Percentiles rank a stretch among this genome's conserved stretches.
Conservation (phyloP, 2,329 filamentous ascomycete species). For the Reticulascus tulasneorum region DNA sequence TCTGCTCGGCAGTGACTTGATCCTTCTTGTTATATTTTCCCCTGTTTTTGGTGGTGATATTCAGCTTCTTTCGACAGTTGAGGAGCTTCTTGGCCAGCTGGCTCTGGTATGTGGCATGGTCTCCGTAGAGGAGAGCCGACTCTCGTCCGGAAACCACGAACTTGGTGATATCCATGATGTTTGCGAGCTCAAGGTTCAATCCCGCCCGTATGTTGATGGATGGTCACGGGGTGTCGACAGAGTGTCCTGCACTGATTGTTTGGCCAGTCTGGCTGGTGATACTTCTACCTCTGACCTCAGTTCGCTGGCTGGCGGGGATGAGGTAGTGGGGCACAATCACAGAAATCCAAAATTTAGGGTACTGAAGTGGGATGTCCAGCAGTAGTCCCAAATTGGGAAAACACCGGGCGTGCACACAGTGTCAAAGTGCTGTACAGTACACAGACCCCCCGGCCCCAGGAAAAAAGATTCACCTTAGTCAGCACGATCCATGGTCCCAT, state of each 20-base stretch:
- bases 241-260: neutral
- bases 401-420: no score
- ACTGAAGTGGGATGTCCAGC: no score
- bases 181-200: neutral
- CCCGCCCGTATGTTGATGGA: no score
- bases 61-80: conserved; percentile 79
- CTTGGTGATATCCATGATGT: conserved; percentile 81
- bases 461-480: no score
- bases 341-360: no score
- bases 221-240: no score
- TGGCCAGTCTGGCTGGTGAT: conserved; percentile 5
- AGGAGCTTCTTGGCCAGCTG: conserved; percentile 78
- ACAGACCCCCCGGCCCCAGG: no score
- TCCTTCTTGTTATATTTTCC: conserved; percentile 76
- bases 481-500: no score
- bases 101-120: conserved; percentile 80
- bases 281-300: conserved; percentile 8
- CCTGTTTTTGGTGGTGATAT: conserved; percentile 77
- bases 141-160: conserved; percentile 77
- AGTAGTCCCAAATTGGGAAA: no score
- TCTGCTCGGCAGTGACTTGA: conserved; percentile 68
- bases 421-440: no score
- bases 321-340: no score
- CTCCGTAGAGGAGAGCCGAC: conserved; percentile 79
- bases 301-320: no score